Base-by-base conservation (phyloP, 2,329 filamentous ascomycete species). In the Colletotrichum incanum region DNA sequence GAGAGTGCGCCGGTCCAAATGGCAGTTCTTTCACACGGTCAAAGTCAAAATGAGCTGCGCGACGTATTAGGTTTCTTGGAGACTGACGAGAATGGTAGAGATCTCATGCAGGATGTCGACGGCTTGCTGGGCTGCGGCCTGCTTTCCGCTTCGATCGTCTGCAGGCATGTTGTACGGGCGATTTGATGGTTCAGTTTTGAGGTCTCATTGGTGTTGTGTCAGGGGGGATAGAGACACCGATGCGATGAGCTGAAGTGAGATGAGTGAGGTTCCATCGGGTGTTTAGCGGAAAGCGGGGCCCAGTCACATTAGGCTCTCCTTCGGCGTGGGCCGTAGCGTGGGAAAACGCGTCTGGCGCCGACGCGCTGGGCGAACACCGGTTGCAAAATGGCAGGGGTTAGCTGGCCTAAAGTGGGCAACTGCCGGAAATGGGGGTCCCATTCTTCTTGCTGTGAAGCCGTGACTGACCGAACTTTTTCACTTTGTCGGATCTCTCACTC, bases 1-100 rank as follows among this genome's bases (percentile, higher is more conserved):
- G 23, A 99, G 87, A 26, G 95, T 95, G 65, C 95, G 93, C 41
- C 96, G 92, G 82, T 98, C 95, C 56, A 99, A 91, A 75, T 97
- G 91, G 74, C 96, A 98, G 84, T 98, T 98, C 96, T 98, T 74
- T 59, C 31, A 58, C 31, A 47, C 16, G 60, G 41, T 50, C 55
- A 64, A 37, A 12, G 64, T 75, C 39, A 74, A 72, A 20, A 54
- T 37, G 34, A 23, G 23, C 52, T 52, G 20, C 16, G 39, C 56
- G 37, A 6, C 31, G 18, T 16, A 20, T 58, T 26, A 37, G 65
- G 34, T 34, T 18, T 49, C 49, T 54, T 41, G 26, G 47, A 11
- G 28, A 84, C 90, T 76, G 85, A 98, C 96, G 75, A 99, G 88
- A 65, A 99, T 92, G 52, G 94, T 96, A 62, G 96, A 93, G 75